Base-by-base conservation (phyloP, 345 rosid genomes). In the Geranium rotundifolium region DNA sequence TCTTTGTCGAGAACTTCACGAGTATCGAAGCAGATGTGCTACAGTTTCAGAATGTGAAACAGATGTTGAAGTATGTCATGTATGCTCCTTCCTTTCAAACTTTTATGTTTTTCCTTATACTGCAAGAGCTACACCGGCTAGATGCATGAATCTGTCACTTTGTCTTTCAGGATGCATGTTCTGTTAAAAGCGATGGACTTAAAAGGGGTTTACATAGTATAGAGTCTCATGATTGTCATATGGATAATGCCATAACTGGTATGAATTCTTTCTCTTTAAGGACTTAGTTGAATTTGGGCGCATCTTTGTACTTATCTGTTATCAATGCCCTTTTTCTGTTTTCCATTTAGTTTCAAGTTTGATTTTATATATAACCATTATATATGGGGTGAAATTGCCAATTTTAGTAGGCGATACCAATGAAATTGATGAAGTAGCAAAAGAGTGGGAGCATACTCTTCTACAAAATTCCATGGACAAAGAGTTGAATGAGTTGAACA, bases 381-480 rank as follows among this genome's bases (percentile, higher is more conserved):
- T 37, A 49, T 27, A 7, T 27, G 10, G 46, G 46, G 49, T 39
- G n/a, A 31, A 50, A 46, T 65, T 64, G 69, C 57, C 59, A 37
- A 63, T 71, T 71, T 50, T 59, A 54, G 74, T 73, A 81, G 96
- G 79, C 63, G 95, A 90, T 74, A 74, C 91, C 29, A 77, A 77
- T 65, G 96, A 90, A 71, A 73, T 85, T 64, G 97, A 90, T 30
- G 97, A 93, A 80, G 90, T 79, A 62, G 86, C 90, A 18, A 93
- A 90, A 71, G 97, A 90, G 73, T 90, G 99, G 97, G 99, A 93
- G 80, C 97, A 93, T 71, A 80, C 88, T n/a, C 84, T 90, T 63
- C 70, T 88, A 72, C 97, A 88, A 71, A 90, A 85, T 76, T 85
- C 90, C 23, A 75, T 93, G 95, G 97, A 93, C 76, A 84, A 88